Conservation (phyloP, 2,329 filamentous ascomycete genomes). For the Keithomyces neogunnii region DNA sequence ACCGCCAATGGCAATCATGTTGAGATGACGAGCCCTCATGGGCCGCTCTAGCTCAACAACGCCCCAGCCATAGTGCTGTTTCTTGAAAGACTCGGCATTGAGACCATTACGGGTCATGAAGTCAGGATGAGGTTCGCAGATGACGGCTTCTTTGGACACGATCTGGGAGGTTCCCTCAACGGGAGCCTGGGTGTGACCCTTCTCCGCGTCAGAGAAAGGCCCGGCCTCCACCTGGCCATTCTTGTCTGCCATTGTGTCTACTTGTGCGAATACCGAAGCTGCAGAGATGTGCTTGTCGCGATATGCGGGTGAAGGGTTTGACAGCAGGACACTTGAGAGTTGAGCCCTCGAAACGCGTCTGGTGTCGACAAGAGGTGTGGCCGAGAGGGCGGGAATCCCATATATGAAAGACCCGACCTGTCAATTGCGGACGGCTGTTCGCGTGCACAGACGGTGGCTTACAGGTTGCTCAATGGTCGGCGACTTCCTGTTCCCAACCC, state of each 20-base stretch:
- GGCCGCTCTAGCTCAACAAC: constrained; percentile 31
- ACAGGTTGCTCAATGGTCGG: background rate
- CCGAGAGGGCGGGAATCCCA: background rate
- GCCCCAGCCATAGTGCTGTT: constrained; percentile 20
- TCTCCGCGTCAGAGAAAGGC: background rate
- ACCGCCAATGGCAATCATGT: constrained; percentile 56
- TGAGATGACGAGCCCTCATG: constrained; percentile 49
- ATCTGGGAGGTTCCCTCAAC: background rate
- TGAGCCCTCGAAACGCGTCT: too few species aligned
- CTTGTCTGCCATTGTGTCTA: background rate
- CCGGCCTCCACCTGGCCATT: background rate
- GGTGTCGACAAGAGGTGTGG: background rate
- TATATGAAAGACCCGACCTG: background rate
- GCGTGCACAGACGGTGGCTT: background rate
- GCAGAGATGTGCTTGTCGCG: too few species aligned
- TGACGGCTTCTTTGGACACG: background rate
- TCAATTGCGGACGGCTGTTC: background rate
- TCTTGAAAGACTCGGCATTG: constrained; percentile 26
- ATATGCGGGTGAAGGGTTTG: too few species aligned
- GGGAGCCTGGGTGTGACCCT: background rate
- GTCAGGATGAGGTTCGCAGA: constrained; percentile 5
- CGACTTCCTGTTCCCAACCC: background rate
- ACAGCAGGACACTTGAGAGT: too few species aligned
- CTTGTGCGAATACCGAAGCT: too few species aligned
- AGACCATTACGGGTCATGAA: constrained; percentile 27